Percentiles rank a stretch among this genome's conserved stretches.
These are phyloP conservation scores for Solanum microdontum DNA, from an alignment of 257 asterid genomes.

Conservation along the genomic window DNA sequence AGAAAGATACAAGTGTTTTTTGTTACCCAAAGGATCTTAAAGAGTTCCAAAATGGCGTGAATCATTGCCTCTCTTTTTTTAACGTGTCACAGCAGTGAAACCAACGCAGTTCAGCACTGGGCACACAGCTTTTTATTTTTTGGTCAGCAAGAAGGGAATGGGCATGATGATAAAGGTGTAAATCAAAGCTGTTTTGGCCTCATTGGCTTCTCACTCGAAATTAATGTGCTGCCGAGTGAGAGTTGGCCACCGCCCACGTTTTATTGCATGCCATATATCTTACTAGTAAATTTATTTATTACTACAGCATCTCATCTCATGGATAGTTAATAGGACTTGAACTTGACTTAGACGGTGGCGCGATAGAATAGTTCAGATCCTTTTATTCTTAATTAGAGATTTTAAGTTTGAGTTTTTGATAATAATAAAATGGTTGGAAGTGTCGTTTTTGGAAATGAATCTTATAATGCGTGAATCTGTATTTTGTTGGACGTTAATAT, in stretches of 20 bases:
- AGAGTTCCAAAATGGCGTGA: neutral
- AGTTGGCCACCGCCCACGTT: neutral
- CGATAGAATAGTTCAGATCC: neutral
- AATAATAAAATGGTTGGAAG: neutral
- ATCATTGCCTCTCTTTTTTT: neutral
- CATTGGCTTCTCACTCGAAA: neutral
- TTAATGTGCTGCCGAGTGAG: neutral
- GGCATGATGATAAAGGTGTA: neutral
- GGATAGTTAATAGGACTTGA: neutral
- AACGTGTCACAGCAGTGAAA: neutral
- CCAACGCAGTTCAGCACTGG: neutral
- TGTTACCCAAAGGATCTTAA: neutral
- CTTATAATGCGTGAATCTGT: accelerated
- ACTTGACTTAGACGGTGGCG: neutral
- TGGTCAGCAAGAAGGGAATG: neutral
- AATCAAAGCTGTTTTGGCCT: neutral
- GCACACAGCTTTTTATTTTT: neutral
- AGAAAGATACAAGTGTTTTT: neutral
- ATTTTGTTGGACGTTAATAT: accelerated
- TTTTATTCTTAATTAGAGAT: neutral
- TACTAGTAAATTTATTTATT: neutral
- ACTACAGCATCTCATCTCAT: neutral
- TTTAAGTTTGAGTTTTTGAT: neutral
- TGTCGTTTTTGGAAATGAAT: accelerated
- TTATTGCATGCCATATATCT: neutral